Evolutionary conservation across 2,329 filamentous ascomycete species (phyloP), one percentile per base, ranked within the genome.

Genomic region (Sporothrix luriei): DNA sequence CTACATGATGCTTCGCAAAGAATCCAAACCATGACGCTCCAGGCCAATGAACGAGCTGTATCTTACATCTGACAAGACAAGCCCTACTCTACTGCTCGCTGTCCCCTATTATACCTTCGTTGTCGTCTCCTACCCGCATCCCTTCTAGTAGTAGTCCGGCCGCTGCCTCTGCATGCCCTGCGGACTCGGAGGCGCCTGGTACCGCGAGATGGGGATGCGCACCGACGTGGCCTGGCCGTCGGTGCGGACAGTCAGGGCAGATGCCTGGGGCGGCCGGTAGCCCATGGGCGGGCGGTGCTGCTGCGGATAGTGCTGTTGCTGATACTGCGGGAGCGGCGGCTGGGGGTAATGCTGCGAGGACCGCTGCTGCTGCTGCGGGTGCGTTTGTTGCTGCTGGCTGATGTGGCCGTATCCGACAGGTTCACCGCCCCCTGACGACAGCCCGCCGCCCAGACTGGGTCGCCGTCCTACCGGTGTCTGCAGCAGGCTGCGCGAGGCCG

Each of bases 171-270:
- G 40, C n/a, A 26, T 26, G 6, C 16, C n/a, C 13, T 49, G 26
- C 1, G 61, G 61, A 14, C 61, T 64, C 24, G 49, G 61, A 13
- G 61, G 61, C 13, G 21, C 21, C 16, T 51, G 66, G 61, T 69
- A 55, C 46, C 68, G 68, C 26, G 71, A 33, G n/a, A 72, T 72
- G 10, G 71, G 71, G 9, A 72, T 68, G 14, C 71, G 71, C 66
- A 72, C 71, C n/a, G 67, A 68, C 49, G 69, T 72, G 2, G 66
- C 62, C 16, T 67, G 46, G 19, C 69, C 69, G 54, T 70, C 57
- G 5, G 43, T 64, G 69, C 59, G 66, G 43, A 70, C 62, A 1
- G 69, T 69, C 64, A 68, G 43, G 26, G 68, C 68, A 24, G 70
- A 68, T 14, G 67, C 19, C 16, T 51, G 55, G 26, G 70, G 64